Evolutionary conservation across 2,329 filamentous ascomycete species (phyloP), one percentile per base, ranked within the genome.

Genomic region (Neophaeococcomyces aloes): DNA sequence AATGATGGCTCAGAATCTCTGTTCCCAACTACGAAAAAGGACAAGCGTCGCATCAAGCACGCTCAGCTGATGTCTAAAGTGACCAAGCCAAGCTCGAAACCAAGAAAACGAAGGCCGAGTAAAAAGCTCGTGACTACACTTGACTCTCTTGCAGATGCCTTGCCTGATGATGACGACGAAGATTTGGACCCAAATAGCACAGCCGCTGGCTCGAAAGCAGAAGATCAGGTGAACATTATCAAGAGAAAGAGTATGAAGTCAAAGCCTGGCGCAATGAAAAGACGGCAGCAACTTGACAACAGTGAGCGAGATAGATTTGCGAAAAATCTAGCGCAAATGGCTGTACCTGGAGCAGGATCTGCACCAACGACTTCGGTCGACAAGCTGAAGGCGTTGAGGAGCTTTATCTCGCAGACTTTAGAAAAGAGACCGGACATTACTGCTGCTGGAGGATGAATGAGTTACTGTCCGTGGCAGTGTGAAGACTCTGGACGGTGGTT

Each of bases 321-420:
- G 29, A 76, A 73, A 59, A 95, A 86, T 59, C 71, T 96, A 73
- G 88, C 84, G 14, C 76, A 81, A 62, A 67, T 95, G 67, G 71
- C 73, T 21, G 39, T 32, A 36, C 29, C 41, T 13, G 7, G 46
- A 57, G 52, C 53, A 52, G 50, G 60, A 56, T 43, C 57, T 19
- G 47, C 48, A 37, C 46, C 35, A 36, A 41, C 44, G 38, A 35
- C 14, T 18, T 31, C 25, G 25, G 44, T 74, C 7, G 77, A 71
- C 56, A 70, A 83, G 44, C 95, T 86, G 83, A 83, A 83, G 23
- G 86, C 86, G 13, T 61, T 96, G 62, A 77, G 88, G 55, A 79
- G 72, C 7, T 93, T 89, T 59, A 93, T 95, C 40, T 81, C 84
- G 1, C 74, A 80, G 32, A 95, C 86, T 1, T 86, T 94, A 79